Evolutionary conservation across 2,329 filamentous ascomycete genomes (phyloP), one percentile per base, ranked within the genome.

Genomic region (Cercospora citrullina): DNA sequence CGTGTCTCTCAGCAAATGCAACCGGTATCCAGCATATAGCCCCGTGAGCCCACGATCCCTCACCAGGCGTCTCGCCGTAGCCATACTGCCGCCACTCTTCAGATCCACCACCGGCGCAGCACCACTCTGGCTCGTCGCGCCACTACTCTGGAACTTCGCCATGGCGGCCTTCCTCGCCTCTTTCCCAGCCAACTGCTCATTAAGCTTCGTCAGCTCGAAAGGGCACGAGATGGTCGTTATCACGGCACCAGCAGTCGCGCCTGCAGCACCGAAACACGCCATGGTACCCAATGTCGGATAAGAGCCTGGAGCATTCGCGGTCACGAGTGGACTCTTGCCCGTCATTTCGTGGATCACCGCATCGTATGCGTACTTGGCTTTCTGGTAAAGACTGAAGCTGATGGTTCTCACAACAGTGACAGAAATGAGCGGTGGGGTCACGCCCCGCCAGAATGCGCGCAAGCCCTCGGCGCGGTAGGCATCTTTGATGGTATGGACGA

Each of bases 151-250:
- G 39, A 63, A 42, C 57, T 51, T 45, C 31, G 48, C 58, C 36
- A 67, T 30, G 5, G 64, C 65, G 9, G 68, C 68, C 57, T 79
- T 77, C 36, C 77, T 71, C 23, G 90, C 90, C 82, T 94, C 87
- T 68, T 94, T 82, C 10, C 93, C 90, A 1, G 92, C 93, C 21
- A 95, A 90, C 78, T 96, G 92, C 16, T 92, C 91, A 78, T 91
- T 94, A 68, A 95, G 84, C 79, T 96, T 96, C n/a, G 91, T 94
- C 78, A 96, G 85, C 79, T 96, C 92, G 77, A 96, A 96, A 1
- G 92, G 92, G 76, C 92, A 96, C 72, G 92, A 91, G 73, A 95
- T 87, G 61, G 91, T 84, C 8, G 92, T 94, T 65, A 95, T 94
- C 68, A 88, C 86, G 23, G 90, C 92, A 65, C 92, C 92, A 61